Evolutionary conservation across 1,284 basidiomycete genomes (phyloP).

Genomic region (Phellopilus nigrolimitatus): DNA sequence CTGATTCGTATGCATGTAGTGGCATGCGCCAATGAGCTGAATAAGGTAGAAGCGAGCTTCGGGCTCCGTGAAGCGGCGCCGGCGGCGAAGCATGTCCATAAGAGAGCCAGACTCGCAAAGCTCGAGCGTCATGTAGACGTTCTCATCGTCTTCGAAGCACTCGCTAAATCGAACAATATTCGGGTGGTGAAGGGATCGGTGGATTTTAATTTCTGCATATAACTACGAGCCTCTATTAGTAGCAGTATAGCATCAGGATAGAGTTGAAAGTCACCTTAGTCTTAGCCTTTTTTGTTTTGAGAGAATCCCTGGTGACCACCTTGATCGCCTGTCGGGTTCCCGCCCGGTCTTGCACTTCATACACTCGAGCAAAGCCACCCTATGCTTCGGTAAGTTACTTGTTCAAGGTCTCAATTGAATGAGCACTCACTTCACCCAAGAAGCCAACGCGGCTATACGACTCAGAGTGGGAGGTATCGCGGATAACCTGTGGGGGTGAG

Average conservation of each 20-base stretch:
- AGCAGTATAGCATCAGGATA: conserved; percentile 11
- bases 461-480: conserved; percentile 54
- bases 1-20: conserved; percentile 94
- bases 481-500: conserved; percentile 75
- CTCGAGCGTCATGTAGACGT: conserved; percentile 97
- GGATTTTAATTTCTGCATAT: conserved; percentile 98
- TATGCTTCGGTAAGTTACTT: conserved; percentile 29
- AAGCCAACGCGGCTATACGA: conserved; percentile 73
- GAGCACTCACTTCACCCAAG: conserved; percentile 72
- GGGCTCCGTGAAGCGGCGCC: conserved; percentile 87
- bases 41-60: conserved; percentile 92
- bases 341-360: conserved; percentile 73
- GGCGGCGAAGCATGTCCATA: conserved; percentile 88
- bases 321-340: conserved; percentile 77
- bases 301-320: conserved; percentile 78
- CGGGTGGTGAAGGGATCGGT: conserved; percentile 85
- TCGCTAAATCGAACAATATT: conserved; percentile 93
- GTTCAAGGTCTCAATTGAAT: conserved; percentile 1
- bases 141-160: conserved; percentile 93
- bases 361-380: conserved; percentile 90
- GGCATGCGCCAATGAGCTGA: conserved; percentile 92
- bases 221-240: conserved; percentile 48
- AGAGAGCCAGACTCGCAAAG: conserved; percentile 85
- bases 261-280: conserved; percentile 59
- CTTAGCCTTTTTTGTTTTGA: conserved; percentile 89